phyloP scores from a whole-genome alignment of 2,329 filamentous ascomycete species.

The Nigrospora osmanthi region DNA sequence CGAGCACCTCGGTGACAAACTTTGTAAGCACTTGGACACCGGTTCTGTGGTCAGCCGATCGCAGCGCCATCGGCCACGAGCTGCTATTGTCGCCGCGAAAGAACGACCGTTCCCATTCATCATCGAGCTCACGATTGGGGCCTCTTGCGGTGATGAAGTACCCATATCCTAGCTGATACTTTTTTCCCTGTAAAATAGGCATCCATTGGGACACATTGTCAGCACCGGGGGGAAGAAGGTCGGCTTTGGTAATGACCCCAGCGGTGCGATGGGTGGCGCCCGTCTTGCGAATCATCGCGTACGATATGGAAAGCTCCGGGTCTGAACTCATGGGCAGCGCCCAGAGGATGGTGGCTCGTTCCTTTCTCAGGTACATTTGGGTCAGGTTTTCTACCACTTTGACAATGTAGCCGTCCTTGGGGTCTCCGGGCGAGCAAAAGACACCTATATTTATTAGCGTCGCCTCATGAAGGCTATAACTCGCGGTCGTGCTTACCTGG shows the following conservation, averaged over 20 bases:
- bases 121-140: conserved; percentile 38
- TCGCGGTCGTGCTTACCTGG: conserved; percentile 43
- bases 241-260: conserved; percentile 76
- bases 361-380: conserved; percentile 55
- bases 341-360: conserved; percentile 67
- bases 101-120: conserved; percentile 6
- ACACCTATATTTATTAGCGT: conserved; percentile 21
- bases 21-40: too few species aligned
- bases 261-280: conserved; percentile 51
- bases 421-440: conserved; percentile 57
- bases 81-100: too few species aligned
- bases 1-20: too few species aligned
- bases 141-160: conserved; percentile 70
- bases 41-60: too few species aligned
- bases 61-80: too few species aligned
- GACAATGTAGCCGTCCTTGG: conserved; percentile 57
- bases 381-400: conserved; percentile 63
- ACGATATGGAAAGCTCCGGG: conserved; percentile 62
- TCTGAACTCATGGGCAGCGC: conserved; percentile 70
- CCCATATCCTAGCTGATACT: conserved; percentile 56
- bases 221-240: conserved; percentile 42
- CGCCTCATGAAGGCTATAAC: too few species aligned
- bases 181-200: conserved; percentile 49
- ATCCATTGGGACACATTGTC: conserved; percentile 46
- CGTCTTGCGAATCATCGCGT: conserved; percentile 49